Base-by-base conservation (phyloP, 2,329 filamentous ascomycete genomes). In the Curvularia sp. region DNA sequence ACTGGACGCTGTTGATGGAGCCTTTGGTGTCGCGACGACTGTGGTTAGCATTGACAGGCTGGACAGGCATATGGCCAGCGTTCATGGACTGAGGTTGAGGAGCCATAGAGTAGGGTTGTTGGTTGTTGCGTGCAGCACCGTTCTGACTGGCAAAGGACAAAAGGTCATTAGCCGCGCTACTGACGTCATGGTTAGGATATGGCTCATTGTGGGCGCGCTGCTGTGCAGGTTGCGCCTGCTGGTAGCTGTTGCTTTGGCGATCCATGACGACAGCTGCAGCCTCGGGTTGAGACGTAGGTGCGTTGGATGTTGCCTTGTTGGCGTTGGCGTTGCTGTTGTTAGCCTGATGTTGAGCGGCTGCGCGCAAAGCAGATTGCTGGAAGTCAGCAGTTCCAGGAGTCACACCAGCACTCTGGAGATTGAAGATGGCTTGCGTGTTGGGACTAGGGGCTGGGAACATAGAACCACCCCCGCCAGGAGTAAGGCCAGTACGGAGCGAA, bases 361-460 rank as follows among this genome's bases (percentile, higher is more conserved):
- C 92, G 66, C 87, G 93, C 77, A 98, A 81, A 28, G 94, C 95
- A 64, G 94, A 96, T 59, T 94, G 90, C 70, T 98, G 94, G 71
- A 99, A 99, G 72, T 99, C 95, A 49, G 96, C 81, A 0, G 94
- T 97, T 61, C 89, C 89, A 8, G 95, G 95, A 1, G 95, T 99
- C 4, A 92, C 90, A 55, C 89, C 91, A 64, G 91, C 91, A 73
- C 87, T 91, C 64, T 91, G 88, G 66, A 90, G 89, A 61, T 89
- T 89, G 78, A 93, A 92, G 6, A 97, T 80, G 50, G 90, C 90
- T 80, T 93, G 89, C 0, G 92, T 91, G 75, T 91, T 96, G 4
- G 92, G 93, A 75, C 91, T 96, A 2, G 92, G 90, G 54, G 90
- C 91, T 56, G 94, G 93, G 82, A 98, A 98, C 92, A 98, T 98